Base-by-base conservation (phyloP, 1,284 basidiomycete species). In the Coniophora puteana region DNA sequence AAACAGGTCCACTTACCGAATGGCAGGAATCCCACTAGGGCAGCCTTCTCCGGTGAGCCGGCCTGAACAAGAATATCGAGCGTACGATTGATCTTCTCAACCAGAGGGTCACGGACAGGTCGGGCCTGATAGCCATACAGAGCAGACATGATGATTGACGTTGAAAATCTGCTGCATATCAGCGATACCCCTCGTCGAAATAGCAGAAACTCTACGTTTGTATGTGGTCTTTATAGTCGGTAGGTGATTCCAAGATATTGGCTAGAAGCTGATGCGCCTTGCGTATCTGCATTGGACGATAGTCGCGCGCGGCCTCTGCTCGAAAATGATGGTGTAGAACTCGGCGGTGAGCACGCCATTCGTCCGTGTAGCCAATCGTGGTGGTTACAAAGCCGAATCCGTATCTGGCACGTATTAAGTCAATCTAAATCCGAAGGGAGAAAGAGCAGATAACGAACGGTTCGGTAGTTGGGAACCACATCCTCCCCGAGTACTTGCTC, bases 261-360 rank as follows among this genome's bases (percentile, higher is more conserved):
- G 43, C 40, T 33, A 63, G 38, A 40, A 63, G 32, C 26, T 51
- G 53, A 29, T 49, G 61, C 17, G 21, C 55, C 45, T 62, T 59
- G 46, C 46, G 59, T 37, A 61, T 17, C 18, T 63, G 57, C n/a
- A 31, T 48, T 4, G 57, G 57, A 16, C 51, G 43, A 40, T 61
- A 53, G 46, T 48, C 30, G 14, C 44, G 52, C 17, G 40, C 44
- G 11, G 56, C 58, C 6, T 62, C 56, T 5, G 59, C 43, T 5
- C 56, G 48, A 36, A 59, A 63, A 5, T 59, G 51, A 34, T 62
- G 59, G 20, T 59, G 57, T 35, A 63, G 59, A 18, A 63, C 38
- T 45, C 61, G 48, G 28, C 57, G 58, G 41, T 59, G 57, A 24
- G 61, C 54, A 34, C 57, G 48, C 57, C 57, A 63, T 33, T 53